phyloP scores from a whole-genome alignment of 1,139 yeast genomes.

The Kodamaea suecica region DNA sequence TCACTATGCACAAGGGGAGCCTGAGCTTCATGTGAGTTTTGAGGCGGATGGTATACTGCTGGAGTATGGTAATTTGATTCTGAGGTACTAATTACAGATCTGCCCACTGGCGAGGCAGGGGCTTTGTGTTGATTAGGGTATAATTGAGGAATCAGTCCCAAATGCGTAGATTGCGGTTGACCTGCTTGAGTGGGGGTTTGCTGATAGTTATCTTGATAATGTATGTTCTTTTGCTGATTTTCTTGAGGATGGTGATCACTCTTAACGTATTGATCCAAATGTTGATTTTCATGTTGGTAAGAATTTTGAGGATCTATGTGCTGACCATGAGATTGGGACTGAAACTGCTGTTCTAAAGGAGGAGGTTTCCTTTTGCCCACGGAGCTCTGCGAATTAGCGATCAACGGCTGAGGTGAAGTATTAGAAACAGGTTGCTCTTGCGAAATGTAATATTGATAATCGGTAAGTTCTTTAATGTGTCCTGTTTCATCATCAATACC shows the following conservation, averaged over 20 bases:
- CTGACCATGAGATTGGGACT: slow-evolving; percentile 2
- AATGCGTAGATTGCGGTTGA: background rate
- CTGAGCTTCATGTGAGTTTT: background rate
- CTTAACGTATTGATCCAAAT: too few relatives aligned
- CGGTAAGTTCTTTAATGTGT: slow-evolving; percentile 10
- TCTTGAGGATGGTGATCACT: background rate
- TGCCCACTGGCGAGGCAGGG: background rate
- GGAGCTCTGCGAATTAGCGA: too few relatives aligned
- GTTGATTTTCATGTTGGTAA: too few relatives aligned
- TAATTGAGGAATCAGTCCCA: background rate
- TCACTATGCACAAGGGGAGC: background rate
- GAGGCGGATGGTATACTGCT: background rate
- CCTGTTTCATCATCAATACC: slow-evolving; percentile 7
- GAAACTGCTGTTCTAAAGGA: slow-evolving; percentile 3
- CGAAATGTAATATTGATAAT: slow-evolving; percentile 14
- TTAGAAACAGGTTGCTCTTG: too few relatives aligned
- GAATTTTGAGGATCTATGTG: too few relatives aligned
- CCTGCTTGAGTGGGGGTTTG: background rate
- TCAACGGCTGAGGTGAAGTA: slow-evolving; percentile 19
- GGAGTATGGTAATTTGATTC: background rate
- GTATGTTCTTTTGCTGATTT: background rate
- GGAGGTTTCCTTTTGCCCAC: too few relatives aligned
- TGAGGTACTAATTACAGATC: background rate
- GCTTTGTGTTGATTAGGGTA: too few relatives aligned
- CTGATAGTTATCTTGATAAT: slow-evolving; percentile 2